Conservation (phyloP, 805 yeast species). For the Saccharomycopsis vini region DNA sequence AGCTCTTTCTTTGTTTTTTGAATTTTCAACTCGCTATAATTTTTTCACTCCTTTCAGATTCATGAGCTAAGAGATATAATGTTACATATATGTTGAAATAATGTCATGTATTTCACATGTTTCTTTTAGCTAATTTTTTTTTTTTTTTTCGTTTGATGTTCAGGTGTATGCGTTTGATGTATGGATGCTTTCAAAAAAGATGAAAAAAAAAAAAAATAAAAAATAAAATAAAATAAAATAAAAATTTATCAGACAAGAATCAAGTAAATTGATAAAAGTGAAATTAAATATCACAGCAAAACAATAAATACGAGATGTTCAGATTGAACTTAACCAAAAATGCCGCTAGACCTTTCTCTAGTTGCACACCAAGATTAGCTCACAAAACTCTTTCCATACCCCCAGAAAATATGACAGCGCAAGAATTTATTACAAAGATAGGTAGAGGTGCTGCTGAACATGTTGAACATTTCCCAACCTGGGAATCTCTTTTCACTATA, state of each 20-base stretch:
- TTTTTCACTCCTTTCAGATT: background rate
- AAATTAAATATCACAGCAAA: background rate
- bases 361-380: background rate
- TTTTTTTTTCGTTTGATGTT: too few relatives aligned
- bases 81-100: background rate
- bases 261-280: background rate
- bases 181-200: too few relatives aligned
- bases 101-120: too few relatives aligned
- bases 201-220: too few relatives aligned
- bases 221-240: too few relatives aligned
- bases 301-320: conserved; percentile 1
- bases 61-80: background rate
- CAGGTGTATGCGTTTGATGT: too few relatives aligned
- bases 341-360: conserved; percentile 8
- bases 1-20: background rate
- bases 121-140: too few relatives aligned
- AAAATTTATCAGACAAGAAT: background rate
- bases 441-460: conserved; percentile 71
- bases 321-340: too few relatives aligned
- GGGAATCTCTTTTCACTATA: conserved; percentile 58
- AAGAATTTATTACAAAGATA: conserved; percentile 62
- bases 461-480: conserved; percentile 59
- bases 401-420: conserved; percentile 52
- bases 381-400: conserved; percentile 27
- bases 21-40: background rate